Evolutionary conservation across 2,329 filamentous ascomycete species (phyloP).

Genomic region (Macroventuria anomochaeta): DNA sequence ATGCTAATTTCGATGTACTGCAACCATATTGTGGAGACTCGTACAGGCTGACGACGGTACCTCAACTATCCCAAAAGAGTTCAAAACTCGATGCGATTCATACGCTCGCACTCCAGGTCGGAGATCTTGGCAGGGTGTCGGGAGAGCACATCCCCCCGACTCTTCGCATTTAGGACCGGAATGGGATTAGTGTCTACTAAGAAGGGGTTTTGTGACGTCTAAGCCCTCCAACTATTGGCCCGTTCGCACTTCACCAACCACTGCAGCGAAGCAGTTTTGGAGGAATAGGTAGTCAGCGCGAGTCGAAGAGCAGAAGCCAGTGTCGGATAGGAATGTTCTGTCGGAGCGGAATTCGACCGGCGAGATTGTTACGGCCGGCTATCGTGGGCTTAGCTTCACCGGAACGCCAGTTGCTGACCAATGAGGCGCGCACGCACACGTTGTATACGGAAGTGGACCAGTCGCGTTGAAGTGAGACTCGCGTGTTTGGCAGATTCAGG

Average conservation of each 20-base stretch:
- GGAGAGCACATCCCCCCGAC: slow-evolving; percentile 1
- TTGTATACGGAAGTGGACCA: neutral
- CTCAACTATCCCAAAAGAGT: slow-evolving; percentile 6
- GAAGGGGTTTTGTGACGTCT: neutral
- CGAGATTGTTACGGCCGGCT: neutral
- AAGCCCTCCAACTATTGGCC: slow-evolving; percentile 10
- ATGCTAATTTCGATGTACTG: neutral
- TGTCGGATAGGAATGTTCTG: neutral
- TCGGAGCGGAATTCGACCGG: slow-evolving; percentile 4
- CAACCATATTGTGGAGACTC: slow-evolving; percentile 6
- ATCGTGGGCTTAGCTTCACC: slow-evolving; percentile 12
- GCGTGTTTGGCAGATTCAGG: neutral
- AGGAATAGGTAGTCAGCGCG: slow-evolving; percentile 4
- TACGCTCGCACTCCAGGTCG: slow-evolving; percentile 2
- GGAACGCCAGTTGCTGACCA: neutral
- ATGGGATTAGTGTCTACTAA: slow-evolving; percentile 6
- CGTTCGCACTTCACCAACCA: neutral
- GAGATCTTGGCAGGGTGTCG: slow-evolving; percentile 2
- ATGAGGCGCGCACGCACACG: slow-evolving; percentile 1
- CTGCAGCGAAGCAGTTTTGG: slow-evolving; percentile 17
- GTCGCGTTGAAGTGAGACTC: neutral
- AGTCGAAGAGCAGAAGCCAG: neutral
- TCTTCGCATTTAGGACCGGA: slow-evolving; percentile 16
- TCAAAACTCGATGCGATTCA: slow-evolving; percentile 8
- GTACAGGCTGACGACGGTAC: slow-evolving; percentile 3